Percentiles rank a stretch among this genome's conserved stretches.
Conservation (phyloP, 2,329 filamentous ascomycete genomes). For the Cyclaneusma minus region DNA sequence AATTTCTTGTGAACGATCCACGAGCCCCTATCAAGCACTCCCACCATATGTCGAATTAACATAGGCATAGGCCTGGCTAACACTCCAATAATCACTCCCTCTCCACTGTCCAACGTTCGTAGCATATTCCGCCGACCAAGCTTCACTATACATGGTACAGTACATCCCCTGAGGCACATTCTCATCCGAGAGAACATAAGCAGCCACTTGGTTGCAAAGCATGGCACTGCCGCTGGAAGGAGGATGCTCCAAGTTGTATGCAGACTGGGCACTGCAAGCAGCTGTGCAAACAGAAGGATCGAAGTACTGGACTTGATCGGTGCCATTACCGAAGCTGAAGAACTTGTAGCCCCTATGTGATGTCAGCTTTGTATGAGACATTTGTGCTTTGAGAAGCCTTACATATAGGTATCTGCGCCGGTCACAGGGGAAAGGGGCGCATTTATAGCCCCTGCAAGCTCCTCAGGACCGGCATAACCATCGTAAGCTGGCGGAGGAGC, state of each 20-base stretch:
- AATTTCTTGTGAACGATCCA: too few species aligned
- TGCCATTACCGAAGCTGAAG: too few species aligned
- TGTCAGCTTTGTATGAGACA: too few species aligned
- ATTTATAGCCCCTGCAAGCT: constrained; percentile 18
- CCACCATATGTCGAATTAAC: too few species aligned
- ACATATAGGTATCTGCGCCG: constrained; percentile 15
- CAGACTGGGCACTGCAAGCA: constrained; percentile 20
- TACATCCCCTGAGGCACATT: constrained; percentile 21
- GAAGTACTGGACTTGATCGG: too few species aligned
- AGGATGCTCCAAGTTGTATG: constrained; percentile 17
- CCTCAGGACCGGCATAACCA: constrained; percentile 15
- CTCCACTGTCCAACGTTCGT: constrained; percentile 13
- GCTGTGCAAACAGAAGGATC: constrained; percentile 15
- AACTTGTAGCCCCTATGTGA: too few species aligned
- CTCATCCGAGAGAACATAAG: constrained; percentile 21
- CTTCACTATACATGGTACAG: constrained; percentile 16
- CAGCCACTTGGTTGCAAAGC: constrained; percentile 22
- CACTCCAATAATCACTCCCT: constrained; percentile 9
- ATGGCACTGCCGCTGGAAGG: constrained; percentile 15
- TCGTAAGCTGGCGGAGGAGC: constrained; percentile 6
- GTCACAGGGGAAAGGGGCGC: constrained; percentile 12
- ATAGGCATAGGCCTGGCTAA: constrained; percentile 8
- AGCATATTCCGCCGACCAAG: constrained; percentile 10
- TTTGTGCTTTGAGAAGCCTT: too few species aligned
- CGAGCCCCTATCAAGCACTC: too few species aligned